These are phyloP conservation scores for Pythium angustatum DNA, from an alignment of 352 stramenopile genomes.

Conservation along the genomic window DNA sequence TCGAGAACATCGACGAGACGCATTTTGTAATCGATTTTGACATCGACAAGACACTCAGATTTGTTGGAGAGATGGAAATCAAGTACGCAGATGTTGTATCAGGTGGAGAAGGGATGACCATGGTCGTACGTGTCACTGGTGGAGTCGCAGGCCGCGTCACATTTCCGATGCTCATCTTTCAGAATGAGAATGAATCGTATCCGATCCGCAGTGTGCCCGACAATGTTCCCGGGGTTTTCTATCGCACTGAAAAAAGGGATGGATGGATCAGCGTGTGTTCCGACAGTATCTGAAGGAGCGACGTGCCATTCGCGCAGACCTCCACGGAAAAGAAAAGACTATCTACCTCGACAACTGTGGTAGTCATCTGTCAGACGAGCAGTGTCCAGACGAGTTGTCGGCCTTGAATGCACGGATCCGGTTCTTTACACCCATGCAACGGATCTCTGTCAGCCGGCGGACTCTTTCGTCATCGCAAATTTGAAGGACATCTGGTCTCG, in stretches of 20 bases:
- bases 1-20: conserved; percentile 38
- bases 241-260: conserved; percentile 33
- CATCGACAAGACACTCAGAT: conserved; percentile 24
- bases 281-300: conserved; percentile 27
- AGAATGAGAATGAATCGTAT: conserved; percentile 25
- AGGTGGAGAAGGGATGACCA: conserved; percentile 33
- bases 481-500: conserved; percentile 33
- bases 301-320: conserved; percentile 14
- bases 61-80: conserved; percentile 21
- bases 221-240: conserved; percentile 24
- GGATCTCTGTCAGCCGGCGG: conserved; percentile 27
- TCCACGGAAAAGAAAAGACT: not conserved
- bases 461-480: conserved; percentile 38
- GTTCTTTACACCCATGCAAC: conserved; percentile 1
- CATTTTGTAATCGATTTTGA: conserved; percentile 33
- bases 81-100: conserved; percentile 38
- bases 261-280: conserved; percentile 31
- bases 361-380: not conserved
- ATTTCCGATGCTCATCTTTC: conserved; percentile 38
- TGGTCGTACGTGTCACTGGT: conserved; percentile 32
- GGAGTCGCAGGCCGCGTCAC: conserved; percentile 17
- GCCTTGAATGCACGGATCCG: not conserved
- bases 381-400: not conserved
- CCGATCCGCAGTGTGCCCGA: conserved; percentile 25
- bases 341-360: conserved; percentile 13